phyloP scores from a whole-genome alignment of 225 moss, liverwort and hornwort species.

The Bryum argenteum region DNA sequence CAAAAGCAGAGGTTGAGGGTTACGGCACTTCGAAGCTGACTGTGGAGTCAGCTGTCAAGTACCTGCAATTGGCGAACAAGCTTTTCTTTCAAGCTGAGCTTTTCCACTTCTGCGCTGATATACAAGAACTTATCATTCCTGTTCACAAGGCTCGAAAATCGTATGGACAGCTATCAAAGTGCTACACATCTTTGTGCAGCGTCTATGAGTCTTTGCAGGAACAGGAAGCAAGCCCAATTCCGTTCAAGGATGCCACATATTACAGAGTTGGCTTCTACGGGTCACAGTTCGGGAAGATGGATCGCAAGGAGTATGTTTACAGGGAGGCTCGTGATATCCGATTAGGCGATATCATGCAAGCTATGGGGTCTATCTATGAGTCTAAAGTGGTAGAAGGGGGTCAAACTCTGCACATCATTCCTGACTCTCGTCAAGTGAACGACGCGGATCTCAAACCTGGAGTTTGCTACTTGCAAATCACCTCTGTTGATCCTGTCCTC shows the following conservation, averaged over 20 bases:
- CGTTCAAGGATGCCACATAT: conserved; percentile 97
- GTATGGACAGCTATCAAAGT: conserved; percentile 89
- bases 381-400: conserved; percentile 77
- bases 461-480: conserved; percentile 98
- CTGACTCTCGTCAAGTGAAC: conserved; percentile 94
- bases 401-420: conserved; percentile 92
- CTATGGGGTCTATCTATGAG: conserved; percentile 91
- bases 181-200: conserved; percentile 89
- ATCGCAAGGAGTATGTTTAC: conserved; percentile 97
- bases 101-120: conserved; percentile 92
- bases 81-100: conserved; percentile 94
- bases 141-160: conserved; percentile 87
- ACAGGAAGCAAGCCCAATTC: conserved; percentile 95
- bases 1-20: conserved; percentile 96
- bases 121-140: conserved; percentile 93
- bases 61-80: conserved; percentile 94
- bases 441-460: conserved; percentile 86
- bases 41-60: conserved; percentile 97
- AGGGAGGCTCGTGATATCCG: conserved; percentile 97
- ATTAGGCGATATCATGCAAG: conserved; percentile 95
- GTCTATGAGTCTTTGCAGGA: conserved; percentile 87
- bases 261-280: conserved; percentile 99
- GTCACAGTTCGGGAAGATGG: conserved; percentile 81
- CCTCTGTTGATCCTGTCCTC: conserved; percentile 90
- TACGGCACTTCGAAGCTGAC: conserved; percentile 98